Evolutionary conservation across 768 basidiomycete species (phyloP).

Genomic region (Rhodotorula taiwanensis): DNA sequence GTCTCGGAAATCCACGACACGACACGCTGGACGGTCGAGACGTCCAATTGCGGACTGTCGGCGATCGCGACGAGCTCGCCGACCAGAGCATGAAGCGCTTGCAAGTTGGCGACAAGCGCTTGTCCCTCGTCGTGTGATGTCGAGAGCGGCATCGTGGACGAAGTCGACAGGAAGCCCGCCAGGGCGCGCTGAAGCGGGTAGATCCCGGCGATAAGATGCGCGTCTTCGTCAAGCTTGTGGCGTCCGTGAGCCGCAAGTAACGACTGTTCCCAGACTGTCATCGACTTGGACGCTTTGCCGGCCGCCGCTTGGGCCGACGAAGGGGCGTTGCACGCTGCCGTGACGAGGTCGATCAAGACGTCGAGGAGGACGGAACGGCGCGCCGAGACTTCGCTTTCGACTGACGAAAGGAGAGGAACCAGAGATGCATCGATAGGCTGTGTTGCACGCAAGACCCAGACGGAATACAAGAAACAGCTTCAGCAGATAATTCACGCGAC

Average conservation of each 20-base stretch:
- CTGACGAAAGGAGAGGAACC: constrained; percentile 15
- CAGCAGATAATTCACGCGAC: constrained; percentile 6
- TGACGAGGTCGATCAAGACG: constrained; percentile 10
- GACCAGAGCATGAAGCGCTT: constrained; percentile 45
- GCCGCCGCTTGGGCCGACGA: constrained; percentile 4
- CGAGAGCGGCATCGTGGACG: background rate
- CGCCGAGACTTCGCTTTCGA: background rate
- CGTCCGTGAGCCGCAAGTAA: constrained; percentile 24
- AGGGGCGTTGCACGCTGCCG: background rate
- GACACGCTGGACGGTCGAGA: constrained; percentile 60
- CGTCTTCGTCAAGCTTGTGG: constrained; percentile 32
- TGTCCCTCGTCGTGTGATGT: background rate
- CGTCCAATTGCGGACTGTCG: constrained; percentile 52
- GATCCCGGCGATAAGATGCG: constrained; percentile 16
- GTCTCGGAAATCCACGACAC: constrained; percentile 53
- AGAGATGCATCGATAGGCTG: constrained; percentile 36
- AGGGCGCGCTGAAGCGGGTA: constrained; percentile 23
- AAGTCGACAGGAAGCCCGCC: constrained; percentile 10
- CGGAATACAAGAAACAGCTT: constrained; percentile 22
- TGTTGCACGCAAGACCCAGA: constrained; percentile 44
- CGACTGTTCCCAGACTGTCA: constrained; percentile 31
- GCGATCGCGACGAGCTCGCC: constrained; percentile 50
- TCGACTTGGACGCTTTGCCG: no score
- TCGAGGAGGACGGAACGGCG: constrained; percentile 21
- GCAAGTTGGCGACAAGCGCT: no score